Base-by-base conservation (phyloP, 108 stramenopile genomes). In the Pseudonitzschia pungens region DNA sequence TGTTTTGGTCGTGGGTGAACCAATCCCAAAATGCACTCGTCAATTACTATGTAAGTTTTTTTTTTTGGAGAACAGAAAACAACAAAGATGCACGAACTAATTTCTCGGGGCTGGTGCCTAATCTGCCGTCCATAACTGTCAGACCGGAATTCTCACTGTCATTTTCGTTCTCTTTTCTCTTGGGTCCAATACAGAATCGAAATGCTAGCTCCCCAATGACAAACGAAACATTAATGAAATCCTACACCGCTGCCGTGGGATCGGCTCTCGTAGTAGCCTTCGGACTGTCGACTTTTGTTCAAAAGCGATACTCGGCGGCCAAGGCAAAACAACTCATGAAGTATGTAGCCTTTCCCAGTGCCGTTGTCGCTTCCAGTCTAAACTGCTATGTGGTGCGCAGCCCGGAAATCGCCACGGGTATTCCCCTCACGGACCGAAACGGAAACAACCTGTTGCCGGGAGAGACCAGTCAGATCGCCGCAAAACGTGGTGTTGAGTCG, bases 1-100 rank as follows among this genome's bases (percentile, higher is more conserved):
- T 94, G 15, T 92, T 91, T 76, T 92, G 93, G 90, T 91, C 90
- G 55, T 94, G 89, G 84, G 60, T 85, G 21, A 96, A 96, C 72
- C 96, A 96, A 65, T 84, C 77, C 50, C 94, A 92, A 60, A 96
- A 96, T 81, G 96, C 96, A 36, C 57, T 92, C 44, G 90, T 96
- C 45, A 96, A 87, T 36, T 94, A 92, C 76, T 84, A 87, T 54
- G 77, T 78, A 58, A 63, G 77, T 78, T 24, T 5, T 63, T 36
- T n/a, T n/a, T n/a, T n/a, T n/a, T n/a, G n/a, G n/a, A n/a, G n/a
- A n/a, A 36, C 36, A 2, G 36, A 2, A 36, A 2, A 6, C 4
- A 36, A 36, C 36, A 36, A 2, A 2, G 36, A 36, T 36, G 36
- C 36, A 2, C 36, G n/a, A n/a, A n/a, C n/a, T n/a, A n/a, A n/a